Evolutionary conservation across 2,329 filamentous ascomycete genomes (phyloP).

Genomic region (Fusarium coicis): DNA sequence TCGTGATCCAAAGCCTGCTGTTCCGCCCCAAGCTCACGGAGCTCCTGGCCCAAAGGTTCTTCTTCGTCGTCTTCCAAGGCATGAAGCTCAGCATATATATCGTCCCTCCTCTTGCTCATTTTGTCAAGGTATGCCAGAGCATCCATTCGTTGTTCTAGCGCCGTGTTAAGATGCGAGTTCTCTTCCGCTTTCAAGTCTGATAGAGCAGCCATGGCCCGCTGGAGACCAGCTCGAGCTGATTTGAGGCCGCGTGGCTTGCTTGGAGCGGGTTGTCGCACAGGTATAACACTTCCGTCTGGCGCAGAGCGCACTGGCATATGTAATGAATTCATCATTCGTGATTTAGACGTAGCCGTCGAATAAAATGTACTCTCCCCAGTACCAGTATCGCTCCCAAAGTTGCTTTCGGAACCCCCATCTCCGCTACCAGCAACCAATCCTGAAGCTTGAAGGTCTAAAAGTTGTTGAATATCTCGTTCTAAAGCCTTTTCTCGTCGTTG

Average conservation of each 20-base stretch:
- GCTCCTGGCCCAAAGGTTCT: slow-evolving; percentile 68
- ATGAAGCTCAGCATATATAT: slow-evolving; percentile 63
- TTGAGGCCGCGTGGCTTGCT: slow-evolving; percentile 65
- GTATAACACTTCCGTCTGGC: slow-evolving; percentile 63
- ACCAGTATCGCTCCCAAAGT: slow-evolving; percentile 51
- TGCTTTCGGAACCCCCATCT: slow-evolving; percentile 35
- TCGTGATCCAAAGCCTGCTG: slow-evolving; percentile 65
- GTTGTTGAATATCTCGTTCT: slow-evolving; percentile 59
- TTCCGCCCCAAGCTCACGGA: slow-evolving; percentile 68
- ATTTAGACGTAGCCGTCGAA: slow-evolving; percentile 53
- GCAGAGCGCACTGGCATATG: slow-evolving; percentile 53
- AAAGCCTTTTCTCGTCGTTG: slow-evolving; percentile 58
- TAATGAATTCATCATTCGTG: slow-evolving; percentile 55
- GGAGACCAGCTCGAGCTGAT: slow-evolving; percentile 72
- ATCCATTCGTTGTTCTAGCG: slow-evolving; percentile 65
- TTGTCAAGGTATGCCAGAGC: slow-evolving; percentile 68
- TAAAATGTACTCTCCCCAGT: slow-evolving; percentile 56
- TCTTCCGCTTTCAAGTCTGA: slow-evolving; percentile 76
- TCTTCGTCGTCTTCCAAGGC: slow-evolving; percentile 65
- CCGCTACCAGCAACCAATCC: slow-evolving; percentile 55
- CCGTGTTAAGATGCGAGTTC: slow-evolving; percentile 66
- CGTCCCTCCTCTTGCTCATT: slow-evolving; percentile 61
- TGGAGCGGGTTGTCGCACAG: slow-evolving; percentile 66
- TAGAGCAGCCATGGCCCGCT: slow-evolving; percentile 71
- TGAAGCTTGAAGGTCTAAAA: slow-evolving; percentile 61